Evolutionary conservation across 768 basidiomycete species (phyloP).

Genomic region (Fibroporia radiculosa): DNA sequence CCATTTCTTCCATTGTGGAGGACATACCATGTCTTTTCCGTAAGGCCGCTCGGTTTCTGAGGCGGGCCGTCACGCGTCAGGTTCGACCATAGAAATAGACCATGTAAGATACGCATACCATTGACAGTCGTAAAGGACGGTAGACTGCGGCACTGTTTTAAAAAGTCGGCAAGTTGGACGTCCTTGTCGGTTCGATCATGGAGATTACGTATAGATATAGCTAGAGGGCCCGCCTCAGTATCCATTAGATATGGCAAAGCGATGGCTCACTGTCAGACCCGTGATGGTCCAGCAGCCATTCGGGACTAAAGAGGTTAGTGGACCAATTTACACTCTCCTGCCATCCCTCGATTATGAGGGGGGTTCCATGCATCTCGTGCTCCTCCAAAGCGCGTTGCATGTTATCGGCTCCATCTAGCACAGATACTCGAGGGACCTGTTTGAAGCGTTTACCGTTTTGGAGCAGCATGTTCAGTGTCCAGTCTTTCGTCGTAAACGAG

Average conservation of each 20-base stretch:
- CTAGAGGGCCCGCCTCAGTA: conserved; percentile 24
- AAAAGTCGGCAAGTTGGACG: conserved; percentile 46
- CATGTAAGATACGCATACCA: conserved; percentile 5
- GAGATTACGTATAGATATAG: conserved; percentile 56
- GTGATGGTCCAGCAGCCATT: conserved; percentile 38
- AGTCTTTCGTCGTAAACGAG: conserved; percentile 33
- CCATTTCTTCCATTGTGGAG: conserved; percentile 57
- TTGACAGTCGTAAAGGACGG: background rate
- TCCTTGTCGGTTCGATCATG: conserved; percentile 45
- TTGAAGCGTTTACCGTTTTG: conserved; percentile 33
- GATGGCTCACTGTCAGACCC: conserved; percentile 19
- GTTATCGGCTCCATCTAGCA: conserved; percentile 14
- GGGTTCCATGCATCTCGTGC: conserved; percentile 45
- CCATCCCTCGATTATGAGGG: conserved; percentile 58
- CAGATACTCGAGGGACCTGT: conserved; percentile 31
- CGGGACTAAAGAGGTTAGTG: conserved; percentile 41
- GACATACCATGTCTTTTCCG: conserved; percentile 73
- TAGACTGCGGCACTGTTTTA: conserved; percentile 29
- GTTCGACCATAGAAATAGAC: background rate
- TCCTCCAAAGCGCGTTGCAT: conserved; percentile 30
- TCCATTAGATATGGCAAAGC: conserved; percentile 14
- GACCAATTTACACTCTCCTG: conserved; percentile 53
- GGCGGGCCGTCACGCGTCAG: conserved; percentile 1
- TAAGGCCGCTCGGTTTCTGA: conserved; percentile 59
- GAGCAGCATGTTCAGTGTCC: conserved; percentile 42